Conservation (phyloP, 2,329 filamentous ascomycete genomes). For the Atkinsonella hypoxylon region DNA sequence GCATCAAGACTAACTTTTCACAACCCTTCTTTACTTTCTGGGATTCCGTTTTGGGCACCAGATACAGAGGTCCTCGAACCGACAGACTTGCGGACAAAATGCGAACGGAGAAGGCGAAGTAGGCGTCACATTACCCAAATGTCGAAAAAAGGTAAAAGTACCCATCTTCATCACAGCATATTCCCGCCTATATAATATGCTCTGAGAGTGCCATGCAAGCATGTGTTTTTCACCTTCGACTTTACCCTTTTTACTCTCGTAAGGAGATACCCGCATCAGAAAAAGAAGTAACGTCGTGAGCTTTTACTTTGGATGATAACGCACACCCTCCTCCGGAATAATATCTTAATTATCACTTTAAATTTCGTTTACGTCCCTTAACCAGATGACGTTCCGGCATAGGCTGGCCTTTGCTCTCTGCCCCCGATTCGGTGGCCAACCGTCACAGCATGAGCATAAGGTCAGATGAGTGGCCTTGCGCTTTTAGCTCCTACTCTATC, state of each 20-base stretch:
- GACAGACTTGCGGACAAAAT: constrained; percentile 28
- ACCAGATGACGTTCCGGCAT: background rate
- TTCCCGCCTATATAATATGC: background rate
- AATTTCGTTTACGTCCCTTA: background rate
- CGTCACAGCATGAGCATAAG: background rate
- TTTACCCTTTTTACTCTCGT: background rate
- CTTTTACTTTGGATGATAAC: background rate
- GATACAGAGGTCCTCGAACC: constrained; percentile 57
- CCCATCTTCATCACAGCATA: background rate
- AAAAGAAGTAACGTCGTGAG: background rate
- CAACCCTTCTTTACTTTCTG: constrained; percentile 95
- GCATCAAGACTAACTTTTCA: constrained; percentile 90
- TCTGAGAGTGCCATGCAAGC: background rate
- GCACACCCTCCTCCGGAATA: background rate
- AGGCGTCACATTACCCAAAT: constrained; percentile 7
- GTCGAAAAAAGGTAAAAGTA: background rate
- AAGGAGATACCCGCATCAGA: background rate
- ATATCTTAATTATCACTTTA: background rate
- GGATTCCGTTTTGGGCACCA: constrained; percentile 73
- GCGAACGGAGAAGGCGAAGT: constrained; percentile 14
- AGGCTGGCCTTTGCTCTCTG: constrained; percentile 1
- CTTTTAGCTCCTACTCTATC: background rate
- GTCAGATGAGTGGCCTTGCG: background rate
- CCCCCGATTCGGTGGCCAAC: background rate
- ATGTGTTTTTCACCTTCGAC: background rate